Evolutionary conservation across 2,329 filamentous ascomycete genomes (phyloP).

Genomic region (Alternaria atra): DNA sequence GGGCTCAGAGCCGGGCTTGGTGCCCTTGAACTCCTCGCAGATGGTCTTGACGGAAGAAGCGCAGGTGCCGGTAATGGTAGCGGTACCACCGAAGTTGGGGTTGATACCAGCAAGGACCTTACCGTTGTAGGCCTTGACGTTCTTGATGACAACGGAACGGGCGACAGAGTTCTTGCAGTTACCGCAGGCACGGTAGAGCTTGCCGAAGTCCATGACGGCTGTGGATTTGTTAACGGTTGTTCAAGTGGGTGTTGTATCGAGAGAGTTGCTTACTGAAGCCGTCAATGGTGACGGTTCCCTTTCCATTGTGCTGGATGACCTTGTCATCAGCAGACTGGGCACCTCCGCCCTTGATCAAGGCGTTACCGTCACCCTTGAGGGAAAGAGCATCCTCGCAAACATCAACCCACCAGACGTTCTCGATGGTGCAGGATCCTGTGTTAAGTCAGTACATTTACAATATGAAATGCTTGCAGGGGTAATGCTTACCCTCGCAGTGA

Average conservation of each 20-base stretch:
- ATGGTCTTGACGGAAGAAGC: conserved; percentile 42
- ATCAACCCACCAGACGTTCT: conserved; percentile 54
- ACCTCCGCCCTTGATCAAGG: conserved; percentile 53
- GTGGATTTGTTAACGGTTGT: conserved; percentile 34
- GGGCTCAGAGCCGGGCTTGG: conserved; percentile 41
- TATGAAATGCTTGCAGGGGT: background rate
- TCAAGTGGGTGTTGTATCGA: conserved; percentile 48
- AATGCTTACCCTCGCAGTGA: conserved; percentile 43
- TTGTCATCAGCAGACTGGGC: conserved; percentile 53
- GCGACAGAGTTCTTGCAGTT: conserved; percentile 59
- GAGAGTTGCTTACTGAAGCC: conserved; percentile 43
- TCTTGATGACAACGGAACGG: conserved; percentile 57
- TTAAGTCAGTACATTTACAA: conserved; percentile 27
- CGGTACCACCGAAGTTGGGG: conserved; percentile 61
- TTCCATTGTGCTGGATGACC: conserved; percentile 56
- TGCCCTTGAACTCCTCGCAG: conserved; percentile 49
- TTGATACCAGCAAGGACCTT: conserved; percentile 61
- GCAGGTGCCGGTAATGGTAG: conserved; percentile 53
- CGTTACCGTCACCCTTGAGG: conserved; percentile 50
- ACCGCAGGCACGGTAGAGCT: conserved; percentile 60
- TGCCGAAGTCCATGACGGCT: conserved; percentile 48
- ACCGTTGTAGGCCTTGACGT: conserved; percentile 54
- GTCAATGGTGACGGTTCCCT: conserved; percentile 51
- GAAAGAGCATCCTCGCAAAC: conserved; percentile 55
- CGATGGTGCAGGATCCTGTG: conserved; percentile 31